phyloP scores from a whole-genome alignment of 805 yeast species.

The Spathaspora hagerdaliae region DNA sequence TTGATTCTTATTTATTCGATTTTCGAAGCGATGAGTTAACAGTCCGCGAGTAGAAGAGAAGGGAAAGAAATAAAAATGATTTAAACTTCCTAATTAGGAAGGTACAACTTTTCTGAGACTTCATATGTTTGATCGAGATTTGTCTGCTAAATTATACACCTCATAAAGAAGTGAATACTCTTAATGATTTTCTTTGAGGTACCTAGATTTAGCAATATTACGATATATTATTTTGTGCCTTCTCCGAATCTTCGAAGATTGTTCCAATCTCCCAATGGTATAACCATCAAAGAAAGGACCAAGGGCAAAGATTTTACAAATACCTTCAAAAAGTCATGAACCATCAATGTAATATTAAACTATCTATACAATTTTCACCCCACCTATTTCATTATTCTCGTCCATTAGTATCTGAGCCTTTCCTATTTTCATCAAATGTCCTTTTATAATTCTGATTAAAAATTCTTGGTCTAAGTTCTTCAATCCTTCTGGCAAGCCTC shows the following conservation, averaged over 20 bases:
- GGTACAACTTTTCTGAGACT: neutral
- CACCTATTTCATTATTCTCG: constrained; percentile 55
- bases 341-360: too few relatives aligned
- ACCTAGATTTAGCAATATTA: constrained; percentile 5
- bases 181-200: neutral
- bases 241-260: too few relatives aligned
- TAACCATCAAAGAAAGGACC: too few relatives aligned
- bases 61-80: constrained; percentile 9
- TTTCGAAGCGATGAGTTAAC: neutral
- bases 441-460: constrained; percentile 49
- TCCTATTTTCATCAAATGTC: constrained; percentile 58
- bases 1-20: constrained; percentile 1
- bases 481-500: constrained; percentile 51
- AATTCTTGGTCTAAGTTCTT: constrained; percentile 56
- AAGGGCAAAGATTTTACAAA: too few relatives aligned
- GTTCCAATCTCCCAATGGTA: too few relatives aligned
- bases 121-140: neutral
- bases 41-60: constrained; percentile 4
- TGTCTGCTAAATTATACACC: constrained; percentile 24
- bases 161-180: constrained; percentile 1
- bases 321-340: too few relatives aligned
- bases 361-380: constrained; percentile 62
- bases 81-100: constrained; percentile 16
- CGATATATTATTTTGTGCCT: neutral
- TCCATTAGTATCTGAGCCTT: constrained; percentile 72